Conservation (phyloP, 2,329 filamentous ascomycete genomes). For the Calonectria pseudoturangicola region DNA sequence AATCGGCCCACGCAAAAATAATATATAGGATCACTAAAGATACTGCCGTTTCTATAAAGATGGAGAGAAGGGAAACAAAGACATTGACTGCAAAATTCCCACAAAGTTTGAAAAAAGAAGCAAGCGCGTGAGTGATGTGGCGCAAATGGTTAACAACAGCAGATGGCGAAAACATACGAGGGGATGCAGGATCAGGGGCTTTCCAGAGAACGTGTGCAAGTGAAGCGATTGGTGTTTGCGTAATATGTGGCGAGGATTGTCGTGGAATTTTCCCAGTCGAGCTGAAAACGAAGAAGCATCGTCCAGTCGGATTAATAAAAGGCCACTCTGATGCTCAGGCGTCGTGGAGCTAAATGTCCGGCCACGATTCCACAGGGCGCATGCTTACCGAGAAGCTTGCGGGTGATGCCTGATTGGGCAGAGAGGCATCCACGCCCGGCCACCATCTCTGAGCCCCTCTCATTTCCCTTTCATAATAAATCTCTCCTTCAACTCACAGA, state of each 20-base stretch:
- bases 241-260: conserved; percentile 12
- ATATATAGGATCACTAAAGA: background rate
- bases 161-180: background rate
- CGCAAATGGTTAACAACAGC: background rate
- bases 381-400: background rate
- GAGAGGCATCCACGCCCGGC: background rate
- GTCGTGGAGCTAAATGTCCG: background rate
- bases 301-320: conserved; percentile 8
- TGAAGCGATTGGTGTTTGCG: conserved; percentile 8
- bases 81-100: background rate
- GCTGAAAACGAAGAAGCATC: background rate
- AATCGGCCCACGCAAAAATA: background rate
- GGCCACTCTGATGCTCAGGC: background rate
- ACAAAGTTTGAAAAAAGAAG: background rate
- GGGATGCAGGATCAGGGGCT: background rate
- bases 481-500: background rate
- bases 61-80: background rate
- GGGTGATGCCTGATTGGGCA: conserved; percentile 15
- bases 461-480: conserved; percentile 1
- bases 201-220: background rate
- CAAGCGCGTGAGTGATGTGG: background rate
- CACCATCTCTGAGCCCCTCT: conserved; percentile 1
- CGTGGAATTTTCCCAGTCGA: background rate
- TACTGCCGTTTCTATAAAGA: background rate
- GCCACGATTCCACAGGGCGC: conserved; percentile 8